Percentiles rank a stretch among this genome's conserved stretches.
phyloP scores from a whole-genome alignment of 2,329 filamentous ascomycete genomes.

The Sordariomycetes sp. region DNA sequence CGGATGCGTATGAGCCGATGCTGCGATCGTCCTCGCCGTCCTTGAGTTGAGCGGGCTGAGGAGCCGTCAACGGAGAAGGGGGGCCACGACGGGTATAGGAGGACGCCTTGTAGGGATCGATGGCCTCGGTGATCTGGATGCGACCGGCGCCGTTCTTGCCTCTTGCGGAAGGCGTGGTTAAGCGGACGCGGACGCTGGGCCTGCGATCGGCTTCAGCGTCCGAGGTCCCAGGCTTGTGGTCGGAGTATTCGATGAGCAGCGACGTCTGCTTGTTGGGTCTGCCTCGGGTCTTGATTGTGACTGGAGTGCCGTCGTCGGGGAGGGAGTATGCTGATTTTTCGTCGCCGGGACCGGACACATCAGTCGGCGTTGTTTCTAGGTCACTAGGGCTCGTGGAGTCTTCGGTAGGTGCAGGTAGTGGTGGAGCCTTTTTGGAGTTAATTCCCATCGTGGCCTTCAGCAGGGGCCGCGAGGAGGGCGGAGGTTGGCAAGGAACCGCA shows the following conservation, averaged over 20 bases:
- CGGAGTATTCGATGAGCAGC: conserved; percentile 89
- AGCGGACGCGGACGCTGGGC: conserved; percentile 66
- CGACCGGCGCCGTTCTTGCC: conserved; percentile 48
- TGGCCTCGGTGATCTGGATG: conserved; percentile 76
- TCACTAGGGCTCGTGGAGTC: conserved; percentile 45
- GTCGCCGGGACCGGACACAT: conserved; percentile 55
- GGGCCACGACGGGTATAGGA: conserved; percentile 38
- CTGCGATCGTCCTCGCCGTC: conserved; percentile 51
- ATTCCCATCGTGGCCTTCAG: conserved; percentile 34
- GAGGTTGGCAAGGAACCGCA: neutral
- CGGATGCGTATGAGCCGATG: conserved; percentile 63
- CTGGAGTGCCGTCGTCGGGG: conserved; percentile 76
- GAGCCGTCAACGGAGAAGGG: conserved; percentile 24
- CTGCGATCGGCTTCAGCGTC: conserved; percentile 48
- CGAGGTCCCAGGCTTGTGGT: conserved; percentile 44
- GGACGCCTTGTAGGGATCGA: conserved; percentile 56
- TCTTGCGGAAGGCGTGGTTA: conserved; percentile 62
- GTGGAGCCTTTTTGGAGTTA: conserved; percentile 43
- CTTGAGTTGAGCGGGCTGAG: conserved; percentile 26
- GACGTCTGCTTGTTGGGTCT: conserved; percentile 60
- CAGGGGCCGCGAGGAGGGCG: neutral
- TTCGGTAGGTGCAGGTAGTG: conserved; percentile 69
- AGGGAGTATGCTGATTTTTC: conserved; percentile 66
- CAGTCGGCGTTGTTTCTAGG: conserved; percentile 44
- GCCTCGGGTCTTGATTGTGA: conserved; percentile 71